Conservation (phyloP, 805 yeast genomes). For the Kuraishia ogatae region DNA sequence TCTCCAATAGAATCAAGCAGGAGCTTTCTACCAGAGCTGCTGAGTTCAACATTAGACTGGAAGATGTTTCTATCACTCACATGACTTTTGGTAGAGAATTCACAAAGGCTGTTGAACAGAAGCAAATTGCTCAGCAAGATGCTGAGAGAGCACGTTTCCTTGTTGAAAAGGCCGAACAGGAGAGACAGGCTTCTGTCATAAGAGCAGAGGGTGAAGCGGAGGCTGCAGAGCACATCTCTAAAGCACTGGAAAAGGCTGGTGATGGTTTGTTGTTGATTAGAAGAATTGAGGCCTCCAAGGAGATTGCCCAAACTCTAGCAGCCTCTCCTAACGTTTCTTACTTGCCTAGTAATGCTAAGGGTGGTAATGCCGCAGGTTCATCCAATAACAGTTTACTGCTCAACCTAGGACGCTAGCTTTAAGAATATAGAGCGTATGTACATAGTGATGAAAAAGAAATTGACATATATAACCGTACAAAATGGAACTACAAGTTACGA, state of each 20-base stretch:
- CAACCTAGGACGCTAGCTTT: constrained; percentile 54
- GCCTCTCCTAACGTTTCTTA: constrained; percentile 80
- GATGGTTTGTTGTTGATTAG: constrained; percentile 91
- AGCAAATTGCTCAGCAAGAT: constrained; percentile 98
- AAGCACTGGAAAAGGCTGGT: constrained; percentile 89
- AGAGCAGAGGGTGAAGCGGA: constrained; percentile 99
- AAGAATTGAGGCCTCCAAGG: constrained; percentile 94
- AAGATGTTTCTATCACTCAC: constrained; percentile 96
- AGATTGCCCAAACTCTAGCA: constrained; percentile 85
- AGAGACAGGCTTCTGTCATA: constrained; percentile 87
- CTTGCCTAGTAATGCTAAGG: constrained; percentile 49
- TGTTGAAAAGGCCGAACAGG: constrained; percentile 96
- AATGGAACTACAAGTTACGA: not conserved
- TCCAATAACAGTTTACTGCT: constrained; percentile 45
- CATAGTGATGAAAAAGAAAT: not conserved
- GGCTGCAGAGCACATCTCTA: constrained; percentile 91
- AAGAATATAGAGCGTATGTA: not conserved
- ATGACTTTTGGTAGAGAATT: constrained; percentile 95
- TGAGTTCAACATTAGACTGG: constrained; percentile 86
- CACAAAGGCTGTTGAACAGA: constrained; percentile 97
- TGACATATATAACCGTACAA: too few relatives aligned
- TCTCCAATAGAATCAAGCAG: constrained; percentile 78
- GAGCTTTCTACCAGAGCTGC: constrained; percentile 77
- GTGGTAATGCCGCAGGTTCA: constrained; percentile 26
- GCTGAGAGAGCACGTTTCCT: constrained; percentile 93